phyloP scores from a whole-genome alignment of 495 filamentous ascomycete genomes.

The Aspergillus asperescens region DNA sequence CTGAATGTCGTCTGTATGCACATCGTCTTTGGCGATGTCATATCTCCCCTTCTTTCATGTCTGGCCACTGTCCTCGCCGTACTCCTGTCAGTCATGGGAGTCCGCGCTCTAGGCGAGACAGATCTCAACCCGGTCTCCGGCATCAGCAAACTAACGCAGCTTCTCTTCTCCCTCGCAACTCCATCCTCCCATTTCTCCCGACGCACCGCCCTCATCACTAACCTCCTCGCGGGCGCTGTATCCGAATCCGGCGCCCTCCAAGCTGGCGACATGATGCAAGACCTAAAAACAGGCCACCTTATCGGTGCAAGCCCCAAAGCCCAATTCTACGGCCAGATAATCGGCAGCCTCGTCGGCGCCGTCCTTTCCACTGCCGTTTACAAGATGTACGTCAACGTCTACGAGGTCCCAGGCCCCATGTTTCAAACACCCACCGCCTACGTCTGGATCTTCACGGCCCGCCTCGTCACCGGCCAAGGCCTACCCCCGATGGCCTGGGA shows the following conservation, averaged over 20 bases:
- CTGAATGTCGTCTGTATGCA: constrained; percentile 79
- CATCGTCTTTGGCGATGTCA: constrained; percentile 63
- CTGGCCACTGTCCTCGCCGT: constrained; percentile 83
- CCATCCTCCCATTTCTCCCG: constrained; percentile 61
- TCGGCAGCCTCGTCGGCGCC: constrained; percentile 84
- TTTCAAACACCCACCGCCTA: constrained; percentile 94
- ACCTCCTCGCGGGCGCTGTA: constrained; percentile 90
- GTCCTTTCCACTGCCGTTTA: constrained; percentile 85
- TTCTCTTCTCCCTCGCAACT: constrained; percentile 86
- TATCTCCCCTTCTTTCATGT: constrained; percentile 62
- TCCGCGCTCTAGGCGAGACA: constrained; percentile 89
- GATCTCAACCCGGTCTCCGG: constrained; percentile 96
- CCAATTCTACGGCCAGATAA: constrained; percentile 94
- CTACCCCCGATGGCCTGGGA: constrained; percentile 75
- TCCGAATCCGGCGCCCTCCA: constrained; percentile 84
- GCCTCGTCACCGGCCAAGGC: constrained; percentile 89
- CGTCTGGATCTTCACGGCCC: constrained; percentile 94
- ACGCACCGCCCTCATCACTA: constrained; percentile 72
- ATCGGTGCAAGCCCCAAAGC: constrained; percentile 88
- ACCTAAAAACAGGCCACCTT: constrained; percentile 93
- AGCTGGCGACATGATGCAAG: constrained; percentile 97
- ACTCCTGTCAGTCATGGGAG: constrained; percentile 89
- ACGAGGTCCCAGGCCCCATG: constrained; percentile 75
- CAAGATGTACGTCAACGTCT: constrained; percentile 84
- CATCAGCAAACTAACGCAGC: constrained; percentile 92